phyloP scores from a whole-genome alignment of 2,329 filamentous ascomycete species.

The Botryotinia narcissicola region DNA sequence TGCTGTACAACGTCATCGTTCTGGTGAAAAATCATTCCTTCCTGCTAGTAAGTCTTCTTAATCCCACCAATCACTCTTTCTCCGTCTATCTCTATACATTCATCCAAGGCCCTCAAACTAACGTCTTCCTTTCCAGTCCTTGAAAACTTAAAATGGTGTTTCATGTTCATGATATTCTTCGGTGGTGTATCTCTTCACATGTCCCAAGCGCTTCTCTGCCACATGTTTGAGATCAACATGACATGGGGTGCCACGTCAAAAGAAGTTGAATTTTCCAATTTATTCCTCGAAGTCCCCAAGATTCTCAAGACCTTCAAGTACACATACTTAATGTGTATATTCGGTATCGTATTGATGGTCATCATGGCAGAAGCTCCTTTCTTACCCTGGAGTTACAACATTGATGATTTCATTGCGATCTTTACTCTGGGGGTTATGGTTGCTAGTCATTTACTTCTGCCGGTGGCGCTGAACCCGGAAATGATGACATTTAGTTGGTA shows the following conservation, averaged over 20 bases:
- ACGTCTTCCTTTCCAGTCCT: conserved; percentile 1
- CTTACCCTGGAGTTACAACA: conserved; percentile 18
- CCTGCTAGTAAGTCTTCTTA: conserved; percentile 41
- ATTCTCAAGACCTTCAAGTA: conserved; percentile 20
- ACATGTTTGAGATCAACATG: conserved; percentile 84
- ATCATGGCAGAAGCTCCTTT: conserved; percentile 15
- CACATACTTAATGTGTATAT: conserved; percentile 16
- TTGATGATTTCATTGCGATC: conserved; percentile 15
- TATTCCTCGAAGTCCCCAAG: conserved; percentile 21
- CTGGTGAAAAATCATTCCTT: conserved; percentile 51
- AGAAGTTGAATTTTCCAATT: conserved; percentile 56
- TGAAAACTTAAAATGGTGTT: conserved; percentile 20
- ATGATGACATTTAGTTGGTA: conserved; percentile 23
- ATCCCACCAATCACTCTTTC: neutral
- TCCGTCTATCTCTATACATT: neutral
- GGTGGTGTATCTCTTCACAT: conserved; percentile 77
- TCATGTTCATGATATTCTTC: conserved; percentile 58
- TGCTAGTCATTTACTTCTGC: conserved; percentile 20
- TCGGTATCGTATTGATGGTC: conserved; percentile 5
- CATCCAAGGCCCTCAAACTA: neutral
- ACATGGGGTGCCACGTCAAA: conserved; percentile 80
- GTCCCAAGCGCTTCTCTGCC: conserved; percentile 70
- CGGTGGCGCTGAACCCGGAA: conserved; percentile 16
- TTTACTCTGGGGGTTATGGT: conserved; percentile 11
- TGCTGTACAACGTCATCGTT: conserved; percentile 62